Percentiles rank a stretch among this genome's conserved stretches.
Evolutionary conservation across 257 asterid species (phyloP).

Genomic region (Catharanthus roseus): DNA sequence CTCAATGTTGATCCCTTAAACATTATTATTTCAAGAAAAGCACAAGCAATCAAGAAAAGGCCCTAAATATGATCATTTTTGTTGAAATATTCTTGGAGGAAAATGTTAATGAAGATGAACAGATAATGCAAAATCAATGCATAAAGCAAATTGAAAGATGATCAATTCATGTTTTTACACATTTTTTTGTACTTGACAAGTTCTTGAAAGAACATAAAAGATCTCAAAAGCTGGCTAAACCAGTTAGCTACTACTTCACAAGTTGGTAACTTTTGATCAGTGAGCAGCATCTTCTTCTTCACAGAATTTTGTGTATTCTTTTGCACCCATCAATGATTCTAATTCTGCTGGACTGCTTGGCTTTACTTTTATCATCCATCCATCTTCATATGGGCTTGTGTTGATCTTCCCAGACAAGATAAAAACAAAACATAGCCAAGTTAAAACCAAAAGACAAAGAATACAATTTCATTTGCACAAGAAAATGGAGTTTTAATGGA

Average conservation of each 20-base stretch:
- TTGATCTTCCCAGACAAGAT: conserved; percentile 44
- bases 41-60: no score
- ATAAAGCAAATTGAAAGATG: no score
- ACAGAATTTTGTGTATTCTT: conserved; percentile 74
- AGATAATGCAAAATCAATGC: no score
- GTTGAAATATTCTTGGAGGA: background rate
- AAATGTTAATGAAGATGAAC: no score
- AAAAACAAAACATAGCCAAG: background rate
- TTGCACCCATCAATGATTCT: conserved; percentile 51
- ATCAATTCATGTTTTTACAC: no score
- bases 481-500: background rate
- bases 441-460: background rate
- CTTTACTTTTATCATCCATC: conserved; percentile 95
- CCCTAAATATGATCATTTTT: background rate
- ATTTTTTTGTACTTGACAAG: background rate
- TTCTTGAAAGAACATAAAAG: conserved; percentile 1
- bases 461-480: background rate
- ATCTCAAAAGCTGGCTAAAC: conserved; percentile 14
- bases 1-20: no score
- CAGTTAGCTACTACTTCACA: conserved; percentile 14
- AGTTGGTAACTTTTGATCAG: conserved; percentile 9
- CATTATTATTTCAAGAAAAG: no score
- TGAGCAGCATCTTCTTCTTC: conserved; percentile 80
- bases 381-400: conserved; percentile 76
- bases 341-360: conserved; percentile 66